Base-by-base conservation (phyloP, 345 rosid species). In the Streptanthus diversifolius region DNA sequence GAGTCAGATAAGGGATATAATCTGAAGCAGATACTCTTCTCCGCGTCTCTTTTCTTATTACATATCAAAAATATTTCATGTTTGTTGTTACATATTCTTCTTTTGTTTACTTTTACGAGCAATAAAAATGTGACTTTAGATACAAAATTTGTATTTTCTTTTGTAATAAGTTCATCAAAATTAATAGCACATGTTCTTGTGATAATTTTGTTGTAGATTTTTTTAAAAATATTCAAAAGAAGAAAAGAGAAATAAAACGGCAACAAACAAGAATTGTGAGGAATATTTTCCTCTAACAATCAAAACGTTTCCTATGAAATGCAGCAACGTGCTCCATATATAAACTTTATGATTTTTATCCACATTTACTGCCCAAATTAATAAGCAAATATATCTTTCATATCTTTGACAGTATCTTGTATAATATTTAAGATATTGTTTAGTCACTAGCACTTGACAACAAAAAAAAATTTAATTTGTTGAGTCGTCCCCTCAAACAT, bases 321-420 rank as follows among this genome's bases (percentile, higher is more conserved):
- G 55, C 22, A 33, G 14, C 25, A 35, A 58, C 37, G 66, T 58
- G 74, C 37, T 56, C 19, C 64, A 41, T 19, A n/a, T 35, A 35
- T 35, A 35, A 30, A 5, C 15, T 70, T 44, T 57, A 58, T 24
- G 35, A 58, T 36, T 22, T 25, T 36, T 17, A 49, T 64, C 65
- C 27, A 73, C 65, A 64, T 63, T 73, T 44, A 54, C 64, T 54
- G 48, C 40, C 24, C 18, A 55, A 37, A 27, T 19, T 64, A 7
- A 22, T 21, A 15, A 54, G 22, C 47, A 44, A 44, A 43, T 54
- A 73, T n/a, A n/a, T n/a, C n/a, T n/a, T n/a, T n/a, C n/a, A 32
- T 64, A 64, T 44, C 21, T 18, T 55, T 33, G 19, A 41, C 27
- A 6, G 15, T 71, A 15, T 30, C 12, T 7, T 67, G 49, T 36